Evolutionary conservation across 768 basidiomycete species (phyloP), one percentile per base, ranked within the genome.

Genomic region (Kwoniella botswanensis): DNA sequence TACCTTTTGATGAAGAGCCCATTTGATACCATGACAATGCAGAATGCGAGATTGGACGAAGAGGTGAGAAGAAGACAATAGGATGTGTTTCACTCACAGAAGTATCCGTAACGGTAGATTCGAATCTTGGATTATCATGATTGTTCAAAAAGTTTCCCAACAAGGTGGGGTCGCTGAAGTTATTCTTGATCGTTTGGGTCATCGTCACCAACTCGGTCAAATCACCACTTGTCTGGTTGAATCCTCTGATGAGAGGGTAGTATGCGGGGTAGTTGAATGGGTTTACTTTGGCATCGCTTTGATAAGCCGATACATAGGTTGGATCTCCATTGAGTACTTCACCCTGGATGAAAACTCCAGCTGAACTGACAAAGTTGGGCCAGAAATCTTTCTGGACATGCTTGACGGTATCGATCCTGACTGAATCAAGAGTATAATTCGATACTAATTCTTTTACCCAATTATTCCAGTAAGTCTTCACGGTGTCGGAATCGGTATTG

Each of bases 321-420:
- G 81, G 29, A 76, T 75, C 73, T 26, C 79, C 77, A 43, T 81
- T 74, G 17, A 82, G 70, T 55, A 94, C 90, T 84, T 94, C 93
- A 52, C 93, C 93, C 65, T 93, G 90, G 77, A 91, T 93, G 84
- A 91, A 93, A 11, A 93, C 90, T 13, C 90, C 92, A 0, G 92
- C 91, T n/a, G 88, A 88, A 56, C 82, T 84, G 75, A 89, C 89
- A 78, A 94, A 93, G 6, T 77, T 77, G 1, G 91, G 89, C 92
- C 92, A 94, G 82, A 94, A 95, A 56, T 86, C 84, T 64, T 87
- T 86, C 64, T 89, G 86, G 63, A 93, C 89, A 79, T 94, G 93
- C 81, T 86, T 86, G 71, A 79, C 82, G 4, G 81, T 76, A 58
- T 81, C 93, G 80, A 94, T 91, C 60, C 93, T 89, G 68, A 95